These are phyloP conservation scores for Dothideomycetes sp. DNA, from an alignment of 2,329 filamentous ascomycete genomes.

Conservation along the genomic window DNA sequence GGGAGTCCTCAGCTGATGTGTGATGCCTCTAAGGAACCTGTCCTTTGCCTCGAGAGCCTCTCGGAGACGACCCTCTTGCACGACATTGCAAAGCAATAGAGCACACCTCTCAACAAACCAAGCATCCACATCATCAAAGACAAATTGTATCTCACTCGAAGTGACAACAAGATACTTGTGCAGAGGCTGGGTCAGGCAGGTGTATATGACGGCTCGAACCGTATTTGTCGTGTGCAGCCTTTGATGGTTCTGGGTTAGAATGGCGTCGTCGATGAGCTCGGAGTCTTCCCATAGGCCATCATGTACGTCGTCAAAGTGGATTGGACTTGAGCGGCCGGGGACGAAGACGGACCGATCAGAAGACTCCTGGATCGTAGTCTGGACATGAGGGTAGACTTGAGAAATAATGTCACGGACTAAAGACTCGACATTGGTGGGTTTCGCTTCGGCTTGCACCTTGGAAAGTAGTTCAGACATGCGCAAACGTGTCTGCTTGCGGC, in stretches of 20 bases:
- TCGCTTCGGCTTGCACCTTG: conserved; percentile 8
- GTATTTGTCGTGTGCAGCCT: conserved; percentile 16
- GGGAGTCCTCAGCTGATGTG: conserved; percentile 37
- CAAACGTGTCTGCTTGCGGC: conserved; percentile 29
- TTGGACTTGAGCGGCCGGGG: conserved; percentile 14
- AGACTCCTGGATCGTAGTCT: conserved; percentile 18
- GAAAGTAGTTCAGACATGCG: conserved; percentile 27
- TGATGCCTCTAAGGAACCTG: conserved; percentile 34
- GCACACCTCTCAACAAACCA: conserved; percentile 35
- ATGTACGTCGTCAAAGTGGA: conserved; percentile 21
- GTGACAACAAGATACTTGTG: conserved; percentile 28
- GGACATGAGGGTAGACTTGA: conserved; percentile 24
- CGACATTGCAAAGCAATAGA: conserved; percentile 24
- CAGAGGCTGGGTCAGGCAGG: conserved; percentile 22
- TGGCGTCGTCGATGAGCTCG: conserved; percentile 28
- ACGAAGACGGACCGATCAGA: conserved; percentile 17
- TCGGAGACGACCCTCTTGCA: conserved; percentile 27
- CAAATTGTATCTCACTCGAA: conserved; percentile 28
- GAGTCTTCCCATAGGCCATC: conserved; percentile 35
- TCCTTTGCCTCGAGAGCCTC: conserved; percentile 35
- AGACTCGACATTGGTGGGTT: conserved; percentile 13
- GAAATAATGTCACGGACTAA: conserved; percentile 21
- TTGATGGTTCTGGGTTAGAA: conserved; percentile 25
- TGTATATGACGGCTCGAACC: conserved; percentile 27
- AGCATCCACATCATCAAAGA: conserved; percentile 37